phyloP scores from a whole-genome alignment of 129 eudicot genomes.

The Artemisia tridentata region DNA sequence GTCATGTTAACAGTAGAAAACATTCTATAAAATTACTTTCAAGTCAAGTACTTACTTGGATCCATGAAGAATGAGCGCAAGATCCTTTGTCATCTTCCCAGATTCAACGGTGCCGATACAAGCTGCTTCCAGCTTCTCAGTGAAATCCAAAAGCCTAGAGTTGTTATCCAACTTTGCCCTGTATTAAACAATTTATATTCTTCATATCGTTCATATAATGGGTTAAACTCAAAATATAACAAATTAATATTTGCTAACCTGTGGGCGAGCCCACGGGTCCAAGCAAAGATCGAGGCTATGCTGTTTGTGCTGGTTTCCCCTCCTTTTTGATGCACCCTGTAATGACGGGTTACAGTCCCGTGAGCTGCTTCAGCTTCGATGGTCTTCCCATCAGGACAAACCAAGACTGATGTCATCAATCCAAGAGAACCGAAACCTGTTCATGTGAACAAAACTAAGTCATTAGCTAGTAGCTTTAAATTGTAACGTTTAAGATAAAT shows the following conservation, averaged over 20 bases:
- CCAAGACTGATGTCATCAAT: constrained; percentile 94
- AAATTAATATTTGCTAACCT: constrained; percentile 36
- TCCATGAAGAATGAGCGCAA: constrained; percentile 84
- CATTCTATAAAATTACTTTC: background rate
- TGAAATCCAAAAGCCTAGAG: constrained; percentile 60
- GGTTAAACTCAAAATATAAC: background rate
- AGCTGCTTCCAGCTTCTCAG: constrained; percentile 85
- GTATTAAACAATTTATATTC: constrained; percentile 15
- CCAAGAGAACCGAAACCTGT: constrained; percentile 98
- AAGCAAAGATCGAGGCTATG: constrained; percentile 92
- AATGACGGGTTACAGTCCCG: constrained; percentile 92
- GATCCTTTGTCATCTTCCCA: constrained; percentile 96
- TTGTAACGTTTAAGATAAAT: background rate
- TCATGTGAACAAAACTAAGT: constrained; percentile 5
- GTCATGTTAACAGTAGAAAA: background rate
- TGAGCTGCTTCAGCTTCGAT: constrained; percentile 96
- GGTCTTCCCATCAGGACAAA: constrained; percentile 96
- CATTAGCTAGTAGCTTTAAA: background rate
- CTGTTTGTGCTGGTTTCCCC: constrained; percentile 98
- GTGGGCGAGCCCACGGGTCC: constrained; percentile 94
- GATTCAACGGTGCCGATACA: constrained; percentile 73
- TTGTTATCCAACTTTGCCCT: constrained; percentile 89
- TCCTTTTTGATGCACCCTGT: constrained; percentile 85
- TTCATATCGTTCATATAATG: background rate
- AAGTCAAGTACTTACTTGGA: constrained; percentile 45